Conservation (phyloP, 495 filamentous ascomycete genomes). For the Neurospora sp. region DNA sequence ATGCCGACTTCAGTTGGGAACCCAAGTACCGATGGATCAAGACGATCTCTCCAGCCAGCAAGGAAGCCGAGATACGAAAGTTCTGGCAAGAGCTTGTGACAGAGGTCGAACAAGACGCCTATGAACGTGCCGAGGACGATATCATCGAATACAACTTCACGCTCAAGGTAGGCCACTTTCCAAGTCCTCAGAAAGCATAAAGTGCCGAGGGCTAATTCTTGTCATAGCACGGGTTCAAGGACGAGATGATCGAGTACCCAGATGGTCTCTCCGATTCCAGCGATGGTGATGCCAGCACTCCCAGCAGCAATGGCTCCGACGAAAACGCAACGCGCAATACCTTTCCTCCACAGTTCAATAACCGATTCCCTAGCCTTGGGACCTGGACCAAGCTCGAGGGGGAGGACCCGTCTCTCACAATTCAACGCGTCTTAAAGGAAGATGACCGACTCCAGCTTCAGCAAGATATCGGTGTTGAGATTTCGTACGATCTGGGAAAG, state of each 20-base stretch:
- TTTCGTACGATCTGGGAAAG: conserved; percentile 13
- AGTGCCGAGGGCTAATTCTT: background rate
- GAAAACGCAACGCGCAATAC: background rate
- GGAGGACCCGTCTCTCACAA: background rate
- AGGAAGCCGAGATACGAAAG: conserved; percentile 14
- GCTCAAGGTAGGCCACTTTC: conserved; percentile 12
- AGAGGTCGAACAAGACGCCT: conserved; percentile 12
- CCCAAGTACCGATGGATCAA: conserved; percentile 15
- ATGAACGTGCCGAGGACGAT: conserved; percentile 9
- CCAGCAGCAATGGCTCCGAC: background rate
- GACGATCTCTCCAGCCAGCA: conserved; percentile 19
- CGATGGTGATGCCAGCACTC: background rate
- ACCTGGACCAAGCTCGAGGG: conserved; percentile 14
- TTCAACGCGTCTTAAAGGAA: conserved; percentile 10
- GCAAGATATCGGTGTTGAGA: conserved; percentile 14
- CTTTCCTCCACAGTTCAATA: background rate
- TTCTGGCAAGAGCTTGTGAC: conserved; percentile 4
- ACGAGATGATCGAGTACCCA: background rate
- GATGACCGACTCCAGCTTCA: conserved; percentile 12
- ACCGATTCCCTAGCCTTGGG: background rate
- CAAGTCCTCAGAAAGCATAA: background rate
- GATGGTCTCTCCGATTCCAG: background rate
- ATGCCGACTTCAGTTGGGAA: conserved; percentile 24
- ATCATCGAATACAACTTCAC: conserved; percentile 12
- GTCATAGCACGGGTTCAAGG: background rate